These are phyloP conservation scores for Hypoxylon rickii DNA, from an alignment of 495 filamentous ascomycete genomes.

Conservation along the genomic window DNA sequence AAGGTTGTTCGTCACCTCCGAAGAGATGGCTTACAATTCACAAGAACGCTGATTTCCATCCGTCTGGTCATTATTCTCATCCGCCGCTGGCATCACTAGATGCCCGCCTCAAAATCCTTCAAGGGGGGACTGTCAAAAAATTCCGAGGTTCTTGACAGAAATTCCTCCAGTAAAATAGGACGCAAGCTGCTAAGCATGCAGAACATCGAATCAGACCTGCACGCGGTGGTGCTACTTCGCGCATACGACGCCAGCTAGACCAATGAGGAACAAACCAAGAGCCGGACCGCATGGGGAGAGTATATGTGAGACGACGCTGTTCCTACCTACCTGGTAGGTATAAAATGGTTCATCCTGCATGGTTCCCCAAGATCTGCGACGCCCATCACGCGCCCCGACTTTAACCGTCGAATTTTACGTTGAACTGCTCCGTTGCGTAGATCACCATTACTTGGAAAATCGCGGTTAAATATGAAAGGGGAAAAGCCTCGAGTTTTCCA, in stretches of 20 bases:
- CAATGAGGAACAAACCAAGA: slow-evolving; percentile 19
- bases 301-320: slow-evolving; percentile 28
- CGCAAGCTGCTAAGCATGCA: slow-evolving; percentile 5
- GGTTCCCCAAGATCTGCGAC: slow-evolving; percentile 28
- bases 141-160: neutral
- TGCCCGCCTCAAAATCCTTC: slow-evolving; percentile 3
- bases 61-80: slow-evolving; percentile 11
- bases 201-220: slow-evolving; percentile 24
- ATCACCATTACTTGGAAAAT: slow-evolving; percentile 10
- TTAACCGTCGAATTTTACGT: slow-evolving; percentile 28
- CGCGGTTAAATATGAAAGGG: slow-evolving; percentile 29
- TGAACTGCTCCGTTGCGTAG: slow-evolving; percentile 8
- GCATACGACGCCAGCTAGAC: slow-evolving; percentile 17
- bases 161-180: slow-evolving; percentile 1
- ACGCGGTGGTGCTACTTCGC: slow-evolving; percentile 24
- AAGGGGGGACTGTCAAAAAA: slow-evolving; percentile 12
- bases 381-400: slow-evolving; percentile 26
- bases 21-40: slow-evolving; percentile 19
- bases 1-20: slow-evolving; percentile 19
- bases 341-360: slow-evolving; percentile 11
- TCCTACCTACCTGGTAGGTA: slow-evolving; percentile 19
- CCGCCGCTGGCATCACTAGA: slow-evolving; percentile 14
- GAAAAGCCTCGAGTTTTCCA: slow-evolving; percentile 1
- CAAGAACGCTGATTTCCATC: slow-evolving; percentile 21
- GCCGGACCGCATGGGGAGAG: neutral